Percentiles rank a stretch among this genome's conserved stretches.
Evolutionary conservation across 192 early-diverging fungal species (phyloP).

Genomic region (Funneliformis geosporum): DNA sequence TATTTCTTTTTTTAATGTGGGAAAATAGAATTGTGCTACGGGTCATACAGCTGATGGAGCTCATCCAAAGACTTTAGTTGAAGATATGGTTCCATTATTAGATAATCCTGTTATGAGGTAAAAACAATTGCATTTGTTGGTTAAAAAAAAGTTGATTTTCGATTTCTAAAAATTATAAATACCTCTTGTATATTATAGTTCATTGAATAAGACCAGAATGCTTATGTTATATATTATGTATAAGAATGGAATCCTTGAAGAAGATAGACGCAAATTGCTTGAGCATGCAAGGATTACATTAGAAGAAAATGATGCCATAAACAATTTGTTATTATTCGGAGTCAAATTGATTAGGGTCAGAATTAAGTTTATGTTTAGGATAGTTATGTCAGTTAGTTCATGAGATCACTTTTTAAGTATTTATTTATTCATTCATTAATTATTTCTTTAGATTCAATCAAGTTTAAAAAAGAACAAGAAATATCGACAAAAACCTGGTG

Average conservation of each 20-base stretch:
- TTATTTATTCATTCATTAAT: neutral
- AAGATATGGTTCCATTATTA: conserved; percentile 76
- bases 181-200: conserved; percentile 27
- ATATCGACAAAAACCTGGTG: conserved; percentile 51
- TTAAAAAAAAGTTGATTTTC: neutral
- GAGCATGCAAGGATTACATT: conserved; percentile 67
- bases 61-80: conserved; percentile 63
- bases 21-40: conserved; percentile 68
- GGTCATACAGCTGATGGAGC: conserved; percentile 76
- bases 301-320: conserved; percentile 79
- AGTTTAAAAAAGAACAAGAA: conserved; percentile 44
- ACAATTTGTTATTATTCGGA: conserved; percentile 69
- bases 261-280: conserved; percentile 68
- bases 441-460: neutral
- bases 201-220: conserved; percentile 73
- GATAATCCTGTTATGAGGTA: conserved; percentile 67
- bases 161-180: neutral
- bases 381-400: neutral
- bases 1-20: conserved; percentile 27
- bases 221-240: conserved; percentile 83
- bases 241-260: conserved; percentile 72
- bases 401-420: neutral
- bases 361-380: neutral
- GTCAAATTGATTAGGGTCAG: conserved; percentile 56
- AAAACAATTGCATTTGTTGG: neutral